Evolutionary conservation across 768 basidiomycete genomes (phyloP), one percentile per base, ranked within the genome.

Genomic region (Boletus sp.): DNA sequence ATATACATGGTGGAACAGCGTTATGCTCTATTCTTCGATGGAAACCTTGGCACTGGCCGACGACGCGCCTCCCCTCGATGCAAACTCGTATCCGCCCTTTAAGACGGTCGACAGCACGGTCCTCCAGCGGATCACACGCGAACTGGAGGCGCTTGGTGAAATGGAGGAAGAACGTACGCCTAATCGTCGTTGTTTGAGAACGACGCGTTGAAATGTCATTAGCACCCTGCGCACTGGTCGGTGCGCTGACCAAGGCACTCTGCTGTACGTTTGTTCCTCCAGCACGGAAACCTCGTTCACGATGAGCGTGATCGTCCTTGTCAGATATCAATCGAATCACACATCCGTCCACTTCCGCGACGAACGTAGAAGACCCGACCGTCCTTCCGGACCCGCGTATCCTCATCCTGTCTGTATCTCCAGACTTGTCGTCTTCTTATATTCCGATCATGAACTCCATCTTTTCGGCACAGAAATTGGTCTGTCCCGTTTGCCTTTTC

Each of bases 361-460:
- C 66, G 28, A 58, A 67, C 54, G 39, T 71, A 4, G 73, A 76
- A 41, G 74, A 75, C 20, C 59, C 72, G 18, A 54, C 72, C 24
- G 45, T 67, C n/a, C 59, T 72, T 44, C 66, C 75, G 1, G 81
- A 85, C 57, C 81, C 87, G 0, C 77, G 85, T 9, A 86, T 90
- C 50, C 71, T 89, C 50, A 79, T 98, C 60, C 78, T 99, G 52
- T 95, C 94, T 40, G 94, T 97, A 53, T 96, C 95, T 11, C 92
- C 92, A 15, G 91, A 96, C 73, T 80, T 88, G 30, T 88, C 91
- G 9, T 81, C 87, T 8, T 92, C 94, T 10, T 99, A 99, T 73
- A 96, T 98, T 48, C 92, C 96, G 28, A 87, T 98, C 69, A 99
- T 99, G 97, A 98, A 98, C 70, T 88, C 94, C 52, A 98, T 98